Evolutionary conservation across 768 basidiomycete species (phyloP).

Genomic region (Gymnopilus dilepis): DNA sequence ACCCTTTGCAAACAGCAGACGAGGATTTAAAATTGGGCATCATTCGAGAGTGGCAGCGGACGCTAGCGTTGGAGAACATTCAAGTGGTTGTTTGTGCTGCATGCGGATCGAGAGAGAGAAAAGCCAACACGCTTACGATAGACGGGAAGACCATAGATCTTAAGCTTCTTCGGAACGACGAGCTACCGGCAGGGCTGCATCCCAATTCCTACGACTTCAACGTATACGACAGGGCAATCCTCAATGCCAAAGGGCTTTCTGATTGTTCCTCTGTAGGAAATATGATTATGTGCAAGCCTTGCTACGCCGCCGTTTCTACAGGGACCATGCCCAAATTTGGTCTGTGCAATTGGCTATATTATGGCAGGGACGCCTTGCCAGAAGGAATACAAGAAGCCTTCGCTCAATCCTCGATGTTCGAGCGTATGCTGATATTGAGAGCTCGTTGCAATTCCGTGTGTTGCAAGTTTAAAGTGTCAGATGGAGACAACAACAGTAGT

Average conservation of each 20-base stretch:
- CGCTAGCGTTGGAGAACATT: not conserved
- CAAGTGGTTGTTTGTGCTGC: not conserved
- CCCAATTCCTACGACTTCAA: not conserved
- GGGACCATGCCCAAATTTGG: constrained; percentile 3
- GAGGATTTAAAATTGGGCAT: not conserved
- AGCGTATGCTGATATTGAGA: not conserved
- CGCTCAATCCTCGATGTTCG: not conserved
- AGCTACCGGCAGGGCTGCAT: not conserved
- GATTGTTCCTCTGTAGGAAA: not conserved
- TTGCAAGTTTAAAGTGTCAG: not conserved
- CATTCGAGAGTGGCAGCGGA: not conserved
- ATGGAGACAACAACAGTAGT: not conserved
- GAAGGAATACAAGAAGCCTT: not conserved
- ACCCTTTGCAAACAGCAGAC: not conserved
- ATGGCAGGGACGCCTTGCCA: not conserved
- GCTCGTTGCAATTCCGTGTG: not conserved
- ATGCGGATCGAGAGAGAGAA: not conserved
- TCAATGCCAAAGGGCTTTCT: not conserved
- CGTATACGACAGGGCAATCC: not conserved
- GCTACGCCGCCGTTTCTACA: not conserved
- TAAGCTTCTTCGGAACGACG: not conserved
- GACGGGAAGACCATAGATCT: not conserved
- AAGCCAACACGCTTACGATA: not conserved
- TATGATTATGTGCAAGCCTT: not conserved
- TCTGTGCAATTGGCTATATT: constrained; percentile 7